These are phyloP conservation scores for Aspergillus mulundensis DNA, from an alignment of 495 filamentous ascomycete genomes.

Conservation along the genomic window DNA sequence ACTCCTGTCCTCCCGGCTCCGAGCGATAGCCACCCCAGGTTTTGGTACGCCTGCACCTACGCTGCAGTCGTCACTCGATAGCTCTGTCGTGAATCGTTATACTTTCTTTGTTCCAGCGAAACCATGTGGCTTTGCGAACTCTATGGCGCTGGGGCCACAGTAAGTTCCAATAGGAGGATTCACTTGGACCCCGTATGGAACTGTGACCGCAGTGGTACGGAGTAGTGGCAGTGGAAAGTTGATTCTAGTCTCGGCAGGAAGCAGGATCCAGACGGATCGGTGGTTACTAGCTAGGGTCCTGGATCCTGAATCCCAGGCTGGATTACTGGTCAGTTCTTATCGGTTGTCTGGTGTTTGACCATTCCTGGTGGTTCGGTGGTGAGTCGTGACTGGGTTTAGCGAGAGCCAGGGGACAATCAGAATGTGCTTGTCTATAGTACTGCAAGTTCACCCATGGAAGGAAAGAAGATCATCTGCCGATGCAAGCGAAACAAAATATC, in stretches of 20 bases:
- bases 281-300: not conserved
- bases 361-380: no score
- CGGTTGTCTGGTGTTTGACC: slow-evolving; percentile 7
- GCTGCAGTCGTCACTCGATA: not conserved
- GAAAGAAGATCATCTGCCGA: not conserved
- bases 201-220: no score
- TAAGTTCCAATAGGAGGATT: not conserved
- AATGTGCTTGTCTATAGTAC: not conserved
- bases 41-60: not conserved
- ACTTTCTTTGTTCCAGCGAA: slow-evolving; percentile 2
- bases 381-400: no score
- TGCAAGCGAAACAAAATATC: slow-evolving; percentile 4
- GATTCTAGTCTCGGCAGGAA: not conserved
- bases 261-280: slow-evolving; percentile 11
- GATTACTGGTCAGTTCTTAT: not conserved
- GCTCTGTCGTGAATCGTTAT: not conserved
- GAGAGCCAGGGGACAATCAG: not conserved
- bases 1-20: not conserved
- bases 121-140: slow-evolving; percentile 21
- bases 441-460: not conserved
- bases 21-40: not conserved
- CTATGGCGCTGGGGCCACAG: not conserved
- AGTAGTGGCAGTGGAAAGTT: no score
- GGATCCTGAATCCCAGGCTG: not conserved
- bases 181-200: no score